Conservation (phyloP, 2,329 filamentous ascomycete species). For the Alternaria novae-zelandiae region DNA sequence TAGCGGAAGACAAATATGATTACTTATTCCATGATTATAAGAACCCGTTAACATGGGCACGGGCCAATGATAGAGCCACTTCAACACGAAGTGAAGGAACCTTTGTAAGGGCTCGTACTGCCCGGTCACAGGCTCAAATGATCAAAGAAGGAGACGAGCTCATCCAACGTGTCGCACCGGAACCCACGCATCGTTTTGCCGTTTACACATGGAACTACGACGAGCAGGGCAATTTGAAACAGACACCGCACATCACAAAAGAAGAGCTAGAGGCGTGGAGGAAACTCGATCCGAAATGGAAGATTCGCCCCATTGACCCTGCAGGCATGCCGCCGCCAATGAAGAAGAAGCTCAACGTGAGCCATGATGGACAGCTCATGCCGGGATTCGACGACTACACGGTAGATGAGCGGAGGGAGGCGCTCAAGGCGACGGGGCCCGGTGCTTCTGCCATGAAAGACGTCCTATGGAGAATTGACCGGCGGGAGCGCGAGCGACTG, state of each 20-base stretch:
- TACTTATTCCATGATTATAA: background rate
- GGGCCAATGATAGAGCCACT: background rate
- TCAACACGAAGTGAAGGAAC: background rate
- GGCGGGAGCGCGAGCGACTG: background rate
- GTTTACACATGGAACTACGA: background rate
- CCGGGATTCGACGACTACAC: background rate
- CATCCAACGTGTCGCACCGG: background rate
- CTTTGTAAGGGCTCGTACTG: background rate
- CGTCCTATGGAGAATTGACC: background rate
- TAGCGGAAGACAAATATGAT: background rate
- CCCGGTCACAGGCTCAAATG: background rate
- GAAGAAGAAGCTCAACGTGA: background rate
- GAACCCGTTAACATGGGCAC: background rate
- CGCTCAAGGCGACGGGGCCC: background rate
- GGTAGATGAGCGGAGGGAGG: background rate
- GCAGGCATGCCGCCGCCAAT: fast-evolving
- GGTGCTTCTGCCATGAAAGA: background rate
- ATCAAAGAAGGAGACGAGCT: background rate
- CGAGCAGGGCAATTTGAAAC: background rate
- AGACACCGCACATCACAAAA: background rate
- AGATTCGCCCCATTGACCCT: background rate
- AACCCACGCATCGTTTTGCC: background rate
- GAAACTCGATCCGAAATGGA: background rate
- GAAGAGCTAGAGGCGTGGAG: background rate
- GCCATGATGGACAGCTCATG: background rate